These are phyloP conservation scores for Cercophora newfieldiana DNA, from an alignment of 495 filamentous ascomycete species.

Conservation along the genomic window DNA sequence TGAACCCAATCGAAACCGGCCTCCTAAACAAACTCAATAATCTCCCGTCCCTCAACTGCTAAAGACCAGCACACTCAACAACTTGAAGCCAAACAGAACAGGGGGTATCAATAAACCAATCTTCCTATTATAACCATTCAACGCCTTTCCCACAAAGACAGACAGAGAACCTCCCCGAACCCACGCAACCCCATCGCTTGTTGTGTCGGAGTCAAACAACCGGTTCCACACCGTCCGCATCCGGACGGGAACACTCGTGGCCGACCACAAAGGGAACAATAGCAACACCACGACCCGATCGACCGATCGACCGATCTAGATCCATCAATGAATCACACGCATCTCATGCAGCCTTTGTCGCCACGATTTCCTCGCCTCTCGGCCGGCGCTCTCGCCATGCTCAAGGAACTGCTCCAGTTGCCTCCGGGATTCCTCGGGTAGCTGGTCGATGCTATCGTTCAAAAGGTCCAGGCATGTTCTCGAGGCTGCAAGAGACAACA, in stretches of 20 bases:
- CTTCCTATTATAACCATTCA: not conserved
- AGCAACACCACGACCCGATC: not conserved
- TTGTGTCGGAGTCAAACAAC: not conserved
- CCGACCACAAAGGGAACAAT: not conserved
- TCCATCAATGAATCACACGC: not conserved
- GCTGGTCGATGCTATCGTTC: conserved; percentile 43
- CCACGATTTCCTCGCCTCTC: not conserved
- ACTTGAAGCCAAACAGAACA: not conserved
- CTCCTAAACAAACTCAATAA: no score
- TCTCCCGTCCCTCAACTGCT: no score
- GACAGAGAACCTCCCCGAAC: not conserved
- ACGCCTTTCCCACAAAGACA: not conserved
- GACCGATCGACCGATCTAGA: not conserved
- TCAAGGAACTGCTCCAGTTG: conserved; percentile 30
- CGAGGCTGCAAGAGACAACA: conserved; percentile 40
- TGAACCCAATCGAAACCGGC: no score
- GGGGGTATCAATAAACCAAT: not conserved
- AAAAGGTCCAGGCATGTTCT: conserved; percentile 44
- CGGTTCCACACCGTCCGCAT: not conserved
- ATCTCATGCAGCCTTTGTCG: not conserved
- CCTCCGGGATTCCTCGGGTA: conserved; percentile 39
- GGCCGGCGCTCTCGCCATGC: not conserved
- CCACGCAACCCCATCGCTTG: not conserved
- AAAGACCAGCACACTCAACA: not conserved
- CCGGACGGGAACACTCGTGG: not conserved